A percentile compares a stretch with the other conserved stretches of the same genome.
phyloP scores from a whole-genome alignment of 2,329 filamentous ascomycete species.

The Metarhizium rileyi region DNA sequence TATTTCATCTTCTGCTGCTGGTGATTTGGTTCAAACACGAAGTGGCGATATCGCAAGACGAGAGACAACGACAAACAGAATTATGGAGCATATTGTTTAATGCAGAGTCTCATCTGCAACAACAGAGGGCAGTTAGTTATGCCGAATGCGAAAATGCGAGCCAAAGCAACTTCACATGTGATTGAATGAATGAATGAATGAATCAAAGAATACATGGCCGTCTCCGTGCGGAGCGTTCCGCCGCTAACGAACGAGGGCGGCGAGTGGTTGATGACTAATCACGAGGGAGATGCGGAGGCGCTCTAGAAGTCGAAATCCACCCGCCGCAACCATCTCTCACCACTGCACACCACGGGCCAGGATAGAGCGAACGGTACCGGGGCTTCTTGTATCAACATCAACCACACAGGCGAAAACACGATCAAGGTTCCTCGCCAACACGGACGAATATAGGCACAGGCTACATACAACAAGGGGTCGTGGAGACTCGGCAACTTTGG shows the following conservation, averaged over 20 bases:
- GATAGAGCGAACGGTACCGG: slow-evolving; percentile 2
- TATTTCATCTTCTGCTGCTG: no score
- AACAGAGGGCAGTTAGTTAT: no score
- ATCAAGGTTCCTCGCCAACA: neutral
- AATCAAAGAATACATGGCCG: no score
- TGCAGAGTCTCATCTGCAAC: no score
- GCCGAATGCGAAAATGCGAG: no score
- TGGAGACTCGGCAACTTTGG: neutral
- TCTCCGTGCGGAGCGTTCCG: neutral
- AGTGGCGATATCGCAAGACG: no score
- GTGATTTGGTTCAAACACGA: no score
- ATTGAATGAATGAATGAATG: no score
- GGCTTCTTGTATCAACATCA: neutral
- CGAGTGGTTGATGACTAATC: slow-evolving; percentile 8
- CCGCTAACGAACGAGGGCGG: neutral
- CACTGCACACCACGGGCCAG: slow-evolving; percentile 26
- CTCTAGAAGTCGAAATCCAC: slow-evolving; percentile 15
- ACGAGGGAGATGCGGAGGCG: neutral
- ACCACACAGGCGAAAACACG: neutral
- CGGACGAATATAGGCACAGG: neutral
- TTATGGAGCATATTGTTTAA: no score
- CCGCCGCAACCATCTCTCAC: slow-evolving; percentile 25
- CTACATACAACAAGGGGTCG: neutral
- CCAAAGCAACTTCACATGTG: no score
- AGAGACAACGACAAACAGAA: no score